Evolutionary conservation across 2,329 filamentous ascomycete genomes (phyloP).

Genomic region (Sarocladium kiliense): DNA sequence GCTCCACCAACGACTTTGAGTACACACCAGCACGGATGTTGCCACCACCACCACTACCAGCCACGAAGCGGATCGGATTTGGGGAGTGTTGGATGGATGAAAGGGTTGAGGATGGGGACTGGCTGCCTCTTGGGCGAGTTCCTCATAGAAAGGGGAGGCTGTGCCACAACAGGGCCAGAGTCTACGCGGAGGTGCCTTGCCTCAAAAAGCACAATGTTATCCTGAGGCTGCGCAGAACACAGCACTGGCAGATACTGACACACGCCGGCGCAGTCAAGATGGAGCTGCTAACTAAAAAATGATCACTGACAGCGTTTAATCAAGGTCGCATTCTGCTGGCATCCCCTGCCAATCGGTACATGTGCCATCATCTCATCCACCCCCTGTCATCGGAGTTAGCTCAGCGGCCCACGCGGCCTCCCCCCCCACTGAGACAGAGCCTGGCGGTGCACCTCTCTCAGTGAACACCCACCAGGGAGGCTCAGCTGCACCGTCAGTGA

Average conservation of each 20-base stretch:
- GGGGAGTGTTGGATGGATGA: background rate
- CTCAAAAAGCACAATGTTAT: background rate
- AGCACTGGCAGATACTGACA: background rate
- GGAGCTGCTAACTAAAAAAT: background rate
- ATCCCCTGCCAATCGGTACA: background rate
- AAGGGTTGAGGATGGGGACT: background rate
- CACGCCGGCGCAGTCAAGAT: background rate
- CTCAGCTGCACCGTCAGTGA: background rate
- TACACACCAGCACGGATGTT: background rate
- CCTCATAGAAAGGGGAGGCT: background rate
- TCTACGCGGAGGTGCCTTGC: background rate
- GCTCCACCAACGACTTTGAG: conserved; percentile 8
- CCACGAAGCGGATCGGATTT: background rate
- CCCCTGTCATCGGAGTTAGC: background rate
- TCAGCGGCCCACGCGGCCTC: background rate
- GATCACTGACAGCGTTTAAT: background rate
- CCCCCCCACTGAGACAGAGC: background rate
- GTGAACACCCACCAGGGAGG: background rate
- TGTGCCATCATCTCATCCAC: background rate
- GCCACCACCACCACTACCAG: background rate
- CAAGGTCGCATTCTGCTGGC: background rate
- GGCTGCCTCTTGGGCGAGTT: conserved; percentile 1
- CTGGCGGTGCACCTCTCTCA: background rate
- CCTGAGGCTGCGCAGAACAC: background rate
- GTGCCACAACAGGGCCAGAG: background rate